These are phyloP conservation scores for Mollisia scopiformis DNA, from an alignment of 2,329 filamentous ascomycete species.

Conservation along the genomic window DNA sequence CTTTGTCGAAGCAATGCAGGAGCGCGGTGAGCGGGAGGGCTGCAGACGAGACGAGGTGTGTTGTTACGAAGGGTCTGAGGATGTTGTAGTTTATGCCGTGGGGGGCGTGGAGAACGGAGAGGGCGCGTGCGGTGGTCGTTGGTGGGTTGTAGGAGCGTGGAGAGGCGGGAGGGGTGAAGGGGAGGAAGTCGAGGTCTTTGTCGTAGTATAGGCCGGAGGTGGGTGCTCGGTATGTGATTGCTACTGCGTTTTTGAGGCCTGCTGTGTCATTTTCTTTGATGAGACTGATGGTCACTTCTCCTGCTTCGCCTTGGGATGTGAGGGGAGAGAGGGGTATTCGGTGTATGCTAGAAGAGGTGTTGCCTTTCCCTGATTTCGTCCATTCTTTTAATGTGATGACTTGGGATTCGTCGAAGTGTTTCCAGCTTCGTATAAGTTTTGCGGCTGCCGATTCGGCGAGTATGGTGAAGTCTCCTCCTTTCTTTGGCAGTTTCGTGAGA, in stretches of 20 bases:
- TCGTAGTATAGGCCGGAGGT: slow-evolving; percentile 38
- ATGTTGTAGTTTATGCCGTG: slow-evolving; percentile 60
- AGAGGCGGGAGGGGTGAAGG: slow-evolving; percentile 6
- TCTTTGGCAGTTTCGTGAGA: slow-evolving; percentile 61
- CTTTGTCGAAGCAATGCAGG: slow-evolving; percentile 64
- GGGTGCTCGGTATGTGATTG: slow-evolving; percentile 73
- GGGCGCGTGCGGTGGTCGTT: slow-evolving; percentile 40
- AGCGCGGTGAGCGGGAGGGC: slow-evolving; percentile 66
- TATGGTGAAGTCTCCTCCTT: slow-evolving; percentile 60
- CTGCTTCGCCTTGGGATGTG: slow-evolving; percentile 54
- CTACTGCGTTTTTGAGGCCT: slow-evolving; percentile 67
- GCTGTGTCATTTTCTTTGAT: slow-evolving; percentile 64
- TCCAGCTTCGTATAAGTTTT: slow-evolving; percentile 67
- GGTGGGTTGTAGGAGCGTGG: slow-evolving; percentile 27
- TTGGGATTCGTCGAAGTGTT: slow-evolving; percentile 62
- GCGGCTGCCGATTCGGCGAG: slow-evolving; percentile 68
- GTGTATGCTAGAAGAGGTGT: slow-evolving; percentile 31
- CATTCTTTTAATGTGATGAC: slow-evolving; percentile 49
- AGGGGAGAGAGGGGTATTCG: slow-evolving; percentile 57
- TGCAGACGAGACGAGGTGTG: slow-evolving; percentile 57
- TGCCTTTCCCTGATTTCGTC: slow-evolving; percentile 41
- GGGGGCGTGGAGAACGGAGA: slow-evolving; percentile 67
- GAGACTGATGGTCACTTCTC: slow-evolving; percentile 73
- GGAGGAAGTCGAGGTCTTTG: slow-evolving; percentile 1
- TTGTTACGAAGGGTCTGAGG: slow-evolving; percentile 57